Base-by-base conservation (phyloP, 2,329 filamentous ascomycete species). In the Pyricularia sp. region DNA sequence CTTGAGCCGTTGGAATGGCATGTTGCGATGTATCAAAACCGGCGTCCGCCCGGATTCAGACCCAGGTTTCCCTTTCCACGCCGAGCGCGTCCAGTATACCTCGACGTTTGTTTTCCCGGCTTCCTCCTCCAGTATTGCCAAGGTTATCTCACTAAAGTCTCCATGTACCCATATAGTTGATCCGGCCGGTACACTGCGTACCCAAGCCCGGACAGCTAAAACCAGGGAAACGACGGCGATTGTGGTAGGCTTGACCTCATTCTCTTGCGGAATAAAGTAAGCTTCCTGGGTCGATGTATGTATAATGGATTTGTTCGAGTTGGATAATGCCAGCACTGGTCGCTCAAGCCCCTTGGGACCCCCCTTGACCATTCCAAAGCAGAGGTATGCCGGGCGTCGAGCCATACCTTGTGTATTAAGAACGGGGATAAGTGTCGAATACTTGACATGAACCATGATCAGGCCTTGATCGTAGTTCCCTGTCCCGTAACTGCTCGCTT, bases 81-180 rank as follows among this genome's bases (percentile, higher is more conserved):
- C 42, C n/a, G 42, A 55, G 42, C 17, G n/a, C 3, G 42, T 55
- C 42, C 42, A 55, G 42, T n/a, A n/a, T 55, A 55, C 10, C 7
- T n/a, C 7, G 17, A 55, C 20, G 5, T 7, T n/a, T 7, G 9
- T 3, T n/a, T 55, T 55, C 20, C 20, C 20, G 42, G 20, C 42
- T n/a, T 55, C 42, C 5, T 0, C 7, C 20, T 55, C 42, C 2
- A 55, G 4, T 0, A n/a, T 9, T 2, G 42, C 17, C 17, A 55
- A 10, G 0, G 42, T 55, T 5, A 7, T n/a, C 17, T 55, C 42
- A n/a, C n/a, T 5, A 0, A 55, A 31, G 11, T 64, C 63, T 17
- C 65, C 68, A 14, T 69, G 68, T 25, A 69, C 14, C 63, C 63
- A 69, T n/a, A 69, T 66, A 20, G 68, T 66, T 10, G 50, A 26